phyloP scores from a whole-genome alignment of 192 early-diverging fungal genomes.

The Podila clonocystis region DNA sequence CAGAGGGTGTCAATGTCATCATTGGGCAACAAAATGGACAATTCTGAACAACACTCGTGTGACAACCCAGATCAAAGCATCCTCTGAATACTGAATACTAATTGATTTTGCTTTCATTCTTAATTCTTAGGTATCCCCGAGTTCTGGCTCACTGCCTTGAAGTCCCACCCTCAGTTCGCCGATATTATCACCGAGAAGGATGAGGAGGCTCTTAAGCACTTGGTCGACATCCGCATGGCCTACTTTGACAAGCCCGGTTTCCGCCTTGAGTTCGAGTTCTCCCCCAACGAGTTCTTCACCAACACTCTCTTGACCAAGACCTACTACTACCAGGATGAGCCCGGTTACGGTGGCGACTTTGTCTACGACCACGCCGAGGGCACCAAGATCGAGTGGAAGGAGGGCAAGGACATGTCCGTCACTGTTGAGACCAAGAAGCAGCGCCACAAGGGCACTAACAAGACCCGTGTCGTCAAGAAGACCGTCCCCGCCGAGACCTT shows the following conservation, averaged over 20 bases:
- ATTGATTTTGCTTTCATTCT: background rate
- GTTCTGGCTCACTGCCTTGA: constrained; percentile 96
- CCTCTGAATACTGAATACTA: background rate
- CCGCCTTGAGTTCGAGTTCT: constrained; percentile 93
- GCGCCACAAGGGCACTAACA: constrained; percentile 98
- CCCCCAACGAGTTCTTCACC: constrained; percentile 89
- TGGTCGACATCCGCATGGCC: constrained; percentile 88
- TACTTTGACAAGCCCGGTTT: constrained; percentile 95
- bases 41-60: background rate
- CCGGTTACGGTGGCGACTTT: constrained; percentile 83
- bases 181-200: constrained; percentile 94
- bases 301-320: constrained; percentile 91
- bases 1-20: background rate
- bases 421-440: constrained; percentile 98
- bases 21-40: too few species aligned
- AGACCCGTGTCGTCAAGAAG: constrained; percentile 97
- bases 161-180: constrained; percentile 83
- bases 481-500: constrained; percentile 96
- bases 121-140: constrained; percentile 81
- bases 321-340: constrained; percentile 90
- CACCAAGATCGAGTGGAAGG: constrained; percentile 94
- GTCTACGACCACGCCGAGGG: constrained; percentile 95
- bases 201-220: constrained; percentile 87
- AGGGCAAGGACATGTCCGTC: constrained; percentile 94
- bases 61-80: too few species aligned